These are phyloP conservation scores for Penicillium expansum DNA, from an alignment of 2,329 filamentous ascomycete species.

Conservation along the genomic window DNA sequence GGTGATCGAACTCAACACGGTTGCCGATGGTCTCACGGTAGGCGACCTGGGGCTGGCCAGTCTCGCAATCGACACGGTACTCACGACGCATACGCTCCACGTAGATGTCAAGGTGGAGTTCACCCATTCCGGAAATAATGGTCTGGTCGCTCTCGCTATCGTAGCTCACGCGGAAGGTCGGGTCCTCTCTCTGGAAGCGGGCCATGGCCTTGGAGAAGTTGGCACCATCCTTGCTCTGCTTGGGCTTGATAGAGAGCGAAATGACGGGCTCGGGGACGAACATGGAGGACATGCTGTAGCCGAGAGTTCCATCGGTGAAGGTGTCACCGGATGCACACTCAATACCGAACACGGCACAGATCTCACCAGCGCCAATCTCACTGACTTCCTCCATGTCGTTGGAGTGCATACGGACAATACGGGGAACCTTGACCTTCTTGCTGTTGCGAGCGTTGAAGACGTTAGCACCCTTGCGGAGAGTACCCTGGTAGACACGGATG, in stretches of 20 bases:
- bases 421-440: slow-evolving; percentile 94
- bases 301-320: slow-evolving; percentile 89
- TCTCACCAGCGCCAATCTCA: slow-evolving; percentile 93
- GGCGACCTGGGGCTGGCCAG: slow-evolving; percentile 93
- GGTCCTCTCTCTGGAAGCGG: slow-evolving; percentile 96
- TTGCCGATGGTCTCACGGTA: slow-evolving; percentile 91
- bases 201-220: slow-evolving; percentile 99
- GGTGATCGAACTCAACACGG: slow-evolving; percentile 81
- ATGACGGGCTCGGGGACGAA: slow-evolving; percentile 96
- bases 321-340: slow-evolving; percentile 98
- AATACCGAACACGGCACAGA: slow-evolving; percentile 96
- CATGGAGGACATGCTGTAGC: slow-evolving; percentile 97
- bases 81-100: slow-evolving; percentile 94
- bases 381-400: slow-evolving; percentile 98
- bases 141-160: slow-evolving; percentile 92
- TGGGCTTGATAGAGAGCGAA: slow-evolving; percentile 94
- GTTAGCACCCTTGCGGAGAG: slow-evolving; percentile 80
- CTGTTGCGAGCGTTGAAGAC: slow-evolving; percentile 91
- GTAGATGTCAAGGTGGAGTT: slow-evolving; percentile 95
- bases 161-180: slow-evolving; percentile 92
- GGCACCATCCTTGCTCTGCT: slow-evolving; percentile 83
- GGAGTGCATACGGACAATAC: slow-evolving; percentile 98
- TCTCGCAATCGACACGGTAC: slow-evolving; percentile 92
- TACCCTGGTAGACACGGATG: slow-evolving; percentile 95
- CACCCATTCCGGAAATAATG: slow-evolving; percentile 97